Evolutionary conservation across 164 flowering plant genomes (phyloP).

Genomic region (Pachysandra terminalis): DNA sequence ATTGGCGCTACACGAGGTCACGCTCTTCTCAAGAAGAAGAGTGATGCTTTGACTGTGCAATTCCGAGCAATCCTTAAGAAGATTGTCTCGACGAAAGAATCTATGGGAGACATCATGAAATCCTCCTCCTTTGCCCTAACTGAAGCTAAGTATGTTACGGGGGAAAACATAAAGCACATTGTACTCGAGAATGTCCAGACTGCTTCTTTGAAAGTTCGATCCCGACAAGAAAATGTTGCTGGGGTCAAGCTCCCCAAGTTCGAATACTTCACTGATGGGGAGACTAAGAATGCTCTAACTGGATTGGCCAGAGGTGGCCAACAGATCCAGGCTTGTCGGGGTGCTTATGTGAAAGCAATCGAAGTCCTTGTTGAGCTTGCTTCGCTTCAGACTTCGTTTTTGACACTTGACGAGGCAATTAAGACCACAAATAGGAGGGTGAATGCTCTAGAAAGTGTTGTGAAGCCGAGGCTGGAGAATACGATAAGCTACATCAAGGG

Average conservation of each 20-base stretch:
- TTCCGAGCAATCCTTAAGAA: slow-evolving; percentile 87
- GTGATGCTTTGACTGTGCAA: slow-evolving; percentile 90
- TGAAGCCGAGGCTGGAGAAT: slow-evolving; percentile 88
- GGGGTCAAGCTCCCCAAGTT: slow-evolving; percentile 96
- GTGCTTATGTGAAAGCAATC: slow-evolving; percentile 77
- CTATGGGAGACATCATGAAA: slow-evolving; percentile 94
- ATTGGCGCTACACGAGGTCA: slow-evolving; percentile 97
- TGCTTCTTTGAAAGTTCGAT: slow-evolving; percentile 76
- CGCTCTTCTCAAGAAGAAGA: slow-evolving; percentile 94
- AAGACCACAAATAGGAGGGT: slow-evolving; percentile 96
- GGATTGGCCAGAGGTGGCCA: slow-evolving; percentile 97
- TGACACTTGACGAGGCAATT: slow-evolving; percentile 92
- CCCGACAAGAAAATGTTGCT: slow-evolving; percentile 81
- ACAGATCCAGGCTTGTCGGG: slow-evolving; percentile 82
- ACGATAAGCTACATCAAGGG: slow-evolving; percentile 82
- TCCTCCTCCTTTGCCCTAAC: slow-evolving; percentile 80
- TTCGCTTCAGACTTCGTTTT: slow-evolving; percentile 89
- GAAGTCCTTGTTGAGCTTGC: slow-evolving; percentile 98
- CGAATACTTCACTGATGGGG: slow-evolving; percentile 81
- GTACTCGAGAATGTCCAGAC: slow-evolving; percentile 82
- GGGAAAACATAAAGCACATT: slow-evolving; percentile 82
- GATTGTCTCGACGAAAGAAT: slow-evolving; percentile 81
- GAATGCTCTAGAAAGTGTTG: slow-evolving; percentile 95
- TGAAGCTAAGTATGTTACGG: slow-evolving; percentile 92
- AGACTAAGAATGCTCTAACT: slow-evolving; percentile 84